Conservation (phyloP, 2,329 filamentous ascomycete genomes). For the Alternaria sp. region DNA sequence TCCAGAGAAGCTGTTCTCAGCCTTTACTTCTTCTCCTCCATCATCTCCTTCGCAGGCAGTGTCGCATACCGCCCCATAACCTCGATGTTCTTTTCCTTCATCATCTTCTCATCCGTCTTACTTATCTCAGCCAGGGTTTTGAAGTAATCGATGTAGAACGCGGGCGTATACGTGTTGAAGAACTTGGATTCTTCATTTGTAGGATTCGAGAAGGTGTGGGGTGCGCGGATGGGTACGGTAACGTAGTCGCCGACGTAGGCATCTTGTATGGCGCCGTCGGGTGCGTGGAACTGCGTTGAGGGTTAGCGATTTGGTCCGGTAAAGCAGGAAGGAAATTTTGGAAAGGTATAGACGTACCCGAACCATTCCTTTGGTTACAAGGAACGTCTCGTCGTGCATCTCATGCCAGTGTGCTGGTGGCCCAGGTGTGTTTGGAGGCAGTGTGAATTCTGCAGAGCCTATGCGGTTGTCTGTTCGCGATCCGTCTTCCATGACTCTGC, state of each 20-base stretch:
- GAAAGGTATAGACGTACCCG: background rate
- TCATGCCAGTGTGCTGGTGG: slow-evolving; percentile 62
- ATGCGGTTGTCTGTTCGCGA: slow-evolving; percentile 58
- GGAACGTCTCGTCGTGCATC: slow-evolving; percentile 64
- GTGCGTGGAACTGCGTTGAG: slow-evolving; percentile 54
- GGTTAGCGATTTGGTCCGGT: background rate
- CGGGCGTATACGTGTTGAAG: slow-evolving; percentile 64
- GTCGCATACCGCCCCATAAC: slow-evolving; percentile 61
- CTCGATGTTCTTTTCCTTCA: slow-evolving; percentile 56
- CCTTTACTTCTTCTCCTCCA: slow-evolving; percentile 27
- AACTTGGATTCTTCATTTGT: slow-evolving; percentile 61
- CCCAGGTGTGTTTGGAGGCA: slow-evolving; percentile 55
- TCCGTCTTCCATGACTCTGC: slow-evolving; percentile 60
- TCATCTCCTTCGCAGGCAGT: slow-evolving; percentile 52
- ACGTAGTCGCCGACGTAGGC: slow-evolving; percentile 61
- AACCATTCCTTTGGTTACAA: slow-evolving; percentile 59
- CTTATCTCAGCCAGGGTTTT: slow-evolving; percentile 57
- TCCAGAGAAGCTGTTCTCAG: accelerated
- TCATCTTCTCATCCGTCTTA: slow-evolving; percentile 54
- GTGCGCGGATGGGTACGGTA: slow-evolving; percentile 60
- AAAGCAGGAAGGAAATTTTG: too few relatives aligned
- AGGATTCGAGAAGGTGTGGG: slow-evolving; percentile 64
- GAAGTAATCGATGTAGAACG: slow-evolving; percentile 65
- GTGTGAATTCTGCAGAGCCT: slow-evolving; percentile 55
- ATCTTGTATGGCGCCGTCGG: slow-evolving; percentile 54